Percentiles rank a stretch among this genome's conserved stretches.
Conservation (phyloP, 2,329 filamentous ascomycete species). For the Botrytis sinoallii region DNA sequence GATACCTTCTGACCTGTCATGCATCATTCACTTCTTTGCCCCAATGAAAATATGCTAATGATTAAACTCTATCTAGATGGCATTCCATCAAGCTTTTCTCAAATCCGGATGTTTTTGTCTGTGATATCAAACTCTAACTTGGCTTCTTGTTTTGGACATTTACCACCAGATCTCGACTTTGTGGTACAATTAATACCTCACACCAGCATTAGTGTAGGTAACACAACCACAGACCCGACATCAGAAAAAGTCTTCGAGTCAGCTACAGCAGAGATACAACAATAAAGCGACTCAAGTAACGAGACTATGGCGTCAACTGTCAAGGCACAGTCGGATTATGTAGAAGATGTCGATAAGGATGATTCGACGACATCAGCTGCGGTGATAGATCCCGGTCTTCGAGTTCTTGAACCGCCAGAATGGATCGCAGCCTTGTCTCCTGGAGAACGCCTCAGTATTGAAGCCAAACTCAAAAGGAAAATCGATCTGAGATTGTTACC, state of each 20-base stretch:
- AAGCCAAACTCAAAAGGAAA: conserved; percentile 59
- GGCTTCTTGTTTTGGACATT: not conserved
- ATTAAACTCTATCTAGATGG: not conserved
- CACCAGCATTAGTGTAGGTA: not conserved
- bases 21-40: not conserved
- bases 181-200: not conserved
- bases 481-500: conserved; percentile 65
- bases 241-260: not conserved
- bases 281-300: not conserved
- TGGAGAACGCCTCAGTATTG: conserved; percentile 50
- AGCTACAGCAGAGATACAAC: not conserved
- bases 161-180: not conserved
- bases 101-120: not conserved
- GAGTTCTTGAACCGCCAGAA: conserved; percentile 29
- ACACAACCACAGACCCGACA: not conserved
- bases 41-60: not conserved
- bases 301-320: not conserved
- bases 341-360: conserved; percentile 5
- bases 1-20: not conserved
- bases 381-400: not conserved
- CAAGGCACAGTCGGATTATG: conserved; percentile 2
- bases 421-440: conserved; percentile 46
- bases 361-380: conserved; percentile 3
- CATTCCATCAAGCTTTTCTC: not conserved
- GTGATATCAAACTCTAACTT: not conserved